Conservation (phyloP, 306 rosid genomes). For the Glycyrrhiza uralensis region DNA sequence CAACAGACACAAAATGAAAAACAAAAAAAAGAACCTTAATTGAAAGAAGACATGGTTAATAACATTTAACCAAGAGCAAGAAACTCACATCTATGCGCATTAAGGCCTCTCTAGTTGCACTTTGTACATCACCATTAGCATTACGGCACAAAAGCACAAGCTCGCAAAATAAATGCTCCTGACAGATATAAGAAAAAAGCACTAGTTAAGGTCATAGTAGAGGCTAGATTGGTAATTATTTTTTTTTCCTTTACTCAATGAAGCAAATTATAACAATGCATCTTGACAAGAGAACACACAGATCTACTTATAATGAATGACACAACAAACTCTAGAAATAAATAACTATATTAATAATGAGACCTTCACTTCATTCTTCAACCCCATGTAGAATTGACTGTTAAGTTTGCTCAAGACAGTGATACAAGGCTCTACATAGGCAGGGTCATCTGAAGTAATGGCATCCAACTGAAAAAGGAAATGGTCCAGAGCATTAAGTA, state of each 20-base stretch:
- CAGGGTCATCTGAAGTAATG: conserved; percentile 50
- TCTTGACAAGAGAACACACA: background rate
- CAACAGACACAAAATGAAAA: background rate
- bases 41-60: background rate
- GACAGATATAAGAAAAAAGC: conserved; percentile 16
- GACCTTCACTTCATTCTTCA: conserved; percentile 69
- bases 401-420: conserved; percentile 67
- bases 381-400: conserved; percentile 43
- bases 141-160: conserved; percentile 56
- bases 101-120: conserved; percentile 66
- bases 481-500: conserved; percentile 11
- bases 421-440: conserved; percentile 64
- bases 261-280: background rate
- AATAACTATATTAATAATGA: conserved; percentile 19
- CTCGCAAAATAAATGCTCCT: conserved; percentile 67
- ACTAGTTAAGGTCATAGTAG: conserved; percentile 10
- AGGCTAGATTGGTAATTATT: background rate
- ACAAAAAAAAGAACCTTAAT: background rate
- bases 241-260: background rate
- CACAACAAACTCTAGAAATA: background rate
- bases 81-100: conserved; percentile 57
- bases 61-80: conserved; percentile 15
- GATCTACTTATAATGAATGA: conserved; percentile 13
- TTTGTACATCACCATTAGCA: conserved; percentile 60
- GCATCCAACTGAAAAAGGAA: conserved; percentile 55